A percentile compares a stretch with the other conserved stretches of the same genome.
phyloP scores from a whole-genome alignment of 2,329 filamentous ascomycete species.

The Aspergillus ustus region DNA sequence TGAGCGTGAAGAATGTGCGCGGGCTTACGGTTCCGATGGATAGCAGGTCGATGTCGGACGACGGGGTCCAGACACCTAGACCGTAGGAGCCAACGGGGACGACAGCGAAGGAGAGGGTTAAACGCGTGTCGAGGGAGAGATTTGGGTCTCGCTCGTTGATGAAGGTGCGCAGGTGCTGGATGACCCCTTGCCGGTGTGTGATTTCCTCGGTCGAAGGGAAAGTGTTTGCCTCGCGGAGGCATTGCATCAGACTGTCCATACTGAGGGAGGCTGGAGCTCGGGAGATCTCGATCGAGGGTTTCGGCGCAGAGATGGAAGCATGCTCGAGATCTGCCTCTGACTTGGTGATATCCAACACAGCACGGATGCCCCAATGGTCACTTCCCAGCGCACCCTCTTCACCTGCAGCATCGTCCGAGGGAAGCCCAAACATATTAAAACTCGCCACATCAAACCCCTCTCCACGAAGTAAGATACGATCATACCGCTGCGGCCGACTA shows the following conservation, averaged over 20 bases:
- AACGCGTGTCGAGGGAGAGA: neutral
- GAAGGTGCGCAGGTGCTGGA: neutral
- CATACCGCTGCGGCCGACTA: slow-evolving; percentile 13
- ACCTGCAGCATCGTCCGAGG: neutral
- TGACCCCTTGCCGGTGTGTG: neutral
- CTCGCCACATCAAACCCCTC: neutral
- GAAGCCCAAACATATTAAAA: slow-evolving; percentile 10
- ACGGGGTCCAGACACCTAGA: slow-evolving; percentile 9
- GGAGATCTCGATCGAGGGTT: neutral
- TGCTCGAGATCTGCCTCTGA: neutral
- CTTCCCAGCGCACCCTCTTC: slow-evolving; percentile 1
- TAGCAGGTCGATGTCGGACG: slow-evolving; percentile 15
- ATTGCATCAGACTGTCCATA: neutral
- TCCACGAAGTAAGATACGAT: slow-evolving; percentile 4
- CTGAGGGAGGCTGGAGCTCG: neutral
- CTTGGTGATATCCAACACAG: neutral
- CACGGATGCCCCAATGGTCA: slow-evolving; percentile 14
- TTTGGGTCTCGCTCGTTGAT: slow-evolving; percentile 14
- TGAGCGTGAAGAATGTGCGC: slow-evolving; percentile 16
- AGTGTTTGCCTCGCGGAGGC: neutral
- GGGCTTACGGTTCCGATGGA: slow-evolving; percentile 13
- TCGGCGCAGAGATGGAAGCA: neutral
- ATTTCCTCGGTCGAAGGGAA: slow-evolving; percentile 8
- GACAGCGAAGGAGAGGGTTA: slow-evolving; percentile 2
- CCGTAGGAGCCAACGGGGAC: slow-evolving; percentile 15